These are phyloP conservation scores for Millerago galiae DNA, from an alignment of 805 yeast species.

Conservation along the genomic window DNA sequence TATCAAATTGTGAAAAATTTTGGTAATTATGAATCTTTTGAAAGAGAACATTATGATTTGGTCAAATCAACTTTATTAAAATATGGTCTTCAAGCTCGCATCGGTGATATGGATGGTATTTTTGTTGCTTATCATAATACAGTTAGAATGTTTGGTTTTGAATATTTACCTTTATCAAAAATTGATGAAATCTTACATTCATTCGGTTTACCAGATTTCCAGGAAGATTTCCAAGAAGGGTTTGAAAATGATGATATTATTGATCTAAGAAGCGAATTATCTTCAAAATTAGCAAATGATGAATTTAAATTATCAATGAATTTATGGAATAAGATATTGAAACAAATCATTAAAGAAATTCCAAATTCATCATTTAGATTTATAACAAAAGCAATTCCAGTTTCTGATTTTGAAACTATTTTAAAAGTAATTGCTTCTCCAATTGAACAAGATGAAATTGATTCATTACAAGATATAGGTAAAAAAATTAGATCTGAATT, in stretches of 20 bases:
- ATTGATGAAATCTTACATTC: conserved; percentile 62
- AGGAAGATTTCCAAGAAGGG: not conserved
- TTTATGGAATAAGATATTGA: conserved; percentile 43
- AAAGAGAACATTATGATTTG: conserved; percentile 72
- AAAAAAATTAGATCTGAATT: conserved; percentile 12
- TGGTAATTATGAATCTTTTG: conserved; percentile 76
- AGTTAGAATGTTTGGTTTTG: conserved; percentile 77
- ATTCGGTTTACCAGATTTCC: conserved; percentile 23
- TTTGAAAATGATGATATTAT: not conserved
- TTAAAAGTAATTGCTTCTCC: conserved; percentile 29
- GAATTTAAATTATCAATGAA: conserved; percentile 61
- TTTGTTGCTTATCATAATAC: conserved; percentile 88
- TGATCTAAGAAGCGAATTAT: conserved; percentile 14
- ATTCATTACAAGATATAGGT: conserved; percentile 15
- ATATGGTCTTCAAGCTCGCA: conserved; percentile 85
- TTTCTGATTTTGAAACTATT: conserved; percentile 20
- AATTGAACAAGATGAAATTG: conserved; percentile 24
- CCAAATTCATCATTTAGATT: conserved; percentile 33
- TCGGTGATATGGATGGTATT: conserved; percentile 96
- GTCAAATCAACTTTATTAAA: conserved; percentile 72
- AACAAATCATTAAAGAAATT: conserved; percentile 27
- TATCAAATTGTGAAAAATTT: conserved; percentile 57
- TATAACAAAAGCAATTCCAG: conserved; percentile 18
- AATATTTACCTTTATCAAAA: conserved; percentile 69
- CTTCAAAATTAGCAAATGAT: conserved; percentile 45